Evolutionary conservation across 2,329 filamentous ascomycete species (phyloP).

Genomic region (Aspergillus melleus): DNA sequence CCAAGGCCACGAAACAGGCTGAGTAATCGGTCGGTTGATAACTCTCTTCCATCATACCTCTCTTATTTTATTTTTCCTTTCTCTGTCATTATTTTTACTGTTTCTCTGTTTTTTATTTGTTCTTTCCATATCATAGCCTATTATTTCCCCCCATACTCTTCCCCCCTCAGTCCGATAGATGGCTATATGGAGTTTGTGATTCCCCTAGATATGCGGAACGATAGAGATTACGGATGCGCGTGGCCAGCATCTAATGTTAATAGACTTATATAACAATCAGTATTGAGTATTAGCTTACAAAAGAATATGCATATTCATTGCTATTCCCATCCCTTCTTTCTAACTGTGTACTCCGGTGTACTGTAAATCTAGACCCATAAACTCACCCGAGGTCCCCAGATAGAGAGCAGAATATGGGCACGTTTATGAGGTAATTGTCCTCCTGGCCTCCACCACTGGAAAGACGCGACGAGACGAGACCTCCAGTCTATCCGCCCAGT

Average conservation of each 20-base stretch:
- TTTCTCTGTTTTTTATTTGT: background rate
- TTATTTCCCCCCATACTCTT: background rate
- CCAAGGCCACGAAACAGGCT: constrained; percentile 37
- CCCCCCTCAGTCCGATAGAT: background rate
- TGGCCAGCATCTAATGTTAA: background rate
- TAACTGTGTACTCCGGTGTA: no score
- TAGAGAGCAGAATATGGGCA: background rate
- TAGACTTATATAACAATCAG: background rate
- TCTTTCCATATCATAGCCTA: background rate
- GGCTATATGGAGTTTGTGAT: background rate
- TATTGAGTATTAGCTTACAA: background rate
- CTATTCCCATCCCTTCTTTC: background rate
- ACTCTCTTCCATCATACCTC: background rate
- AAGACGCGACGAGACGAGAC: no score
- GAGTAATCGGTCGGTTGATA: constrained; percentile 16
- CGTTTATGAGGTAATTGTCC: background rate
- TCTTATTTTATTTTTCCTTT: background rate
- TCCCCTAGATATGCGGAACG: background rate
- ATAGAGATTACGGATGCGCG: background rate
- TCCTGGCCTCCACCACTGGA: no score
- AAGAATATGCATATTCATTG: background rate
- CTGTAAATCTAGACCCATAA: no score
- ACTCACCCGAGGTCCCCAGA: background rate
- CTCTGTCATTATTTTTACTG: no score
- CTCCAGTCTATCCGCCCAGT: background rate